Percentiles rank a stretch among this genome's conserved stretches.
These are phyloP conservation scores for Ceratobasidium sp. DNA, from an alignment of 1,284 basidiomycete genomes.

Conservation along the genomic window DNA sequence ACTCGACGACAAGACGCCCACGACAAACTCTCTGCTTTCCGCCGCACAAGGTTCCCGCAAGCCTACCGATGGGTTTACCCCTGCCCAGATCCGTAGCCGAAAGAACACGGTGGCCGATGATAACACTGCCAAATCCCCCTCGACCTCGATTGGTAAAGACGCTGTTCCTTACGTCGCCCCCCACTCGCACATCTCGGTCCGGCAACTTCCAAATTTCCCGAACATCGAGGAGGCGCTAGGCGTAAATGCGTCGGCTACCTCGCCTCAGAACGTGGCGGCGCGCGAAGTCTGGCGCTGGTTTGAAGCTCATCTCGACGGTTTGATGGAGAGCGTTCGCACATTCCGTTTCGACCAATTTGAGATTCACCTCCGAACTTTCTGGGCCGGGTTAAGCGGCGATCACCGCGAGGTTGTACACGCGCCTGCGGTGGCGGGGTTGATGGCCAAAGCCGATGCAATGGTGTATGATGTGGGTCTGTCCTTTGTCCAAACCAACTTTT, in stretches of 20 bases:
- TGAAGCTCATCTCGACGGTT: conserved; percentile 78
- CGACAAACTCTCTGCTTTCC: conserved; percentile 73
- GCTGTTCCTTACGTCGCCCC: conserved; percentile 28
- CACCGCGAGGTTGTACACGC: conserved; percentile 86
- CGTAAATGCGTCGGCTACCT: conserved; percentile 59
- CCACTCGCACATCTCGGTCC: conserved; percentile 59
- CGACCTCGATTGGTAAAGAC: conserved; percentile 38
- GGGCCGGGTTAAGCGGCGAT: conserved; percentile 72
- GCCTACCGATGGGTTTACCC: conserved; percentile 59
- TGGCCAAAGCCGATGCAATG: conserved; percentile 86
- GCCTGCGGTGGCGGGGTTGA: conserved; percentile 81
- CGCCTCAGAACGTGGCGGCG: conserved; percentile 74
- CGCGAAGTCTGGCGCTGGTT: conserved; percentile 87
- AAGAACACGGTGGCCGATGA: conserved; percentile 18
- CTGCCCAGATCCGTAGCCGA: conserved; percentile 59
- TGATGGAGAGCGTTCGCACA: conserved; percentile 74
- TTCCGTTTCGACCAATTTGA: conserved; percentile 88
- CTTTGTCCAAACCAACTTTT: conserved; percentile 16
- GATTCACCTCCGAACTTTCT: conserved; percentile 80
- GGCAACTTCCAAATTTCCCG: conserved; percentile 77
- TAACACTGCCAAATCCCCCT: conserved; percentile 20
- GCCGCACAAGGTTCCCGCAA: conserved; percentile 67
- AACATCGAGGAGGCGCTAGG: conserved; percentile 84
- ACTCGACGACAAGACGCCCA: conserved; percentile 79
- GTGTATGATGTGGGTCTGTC: conserved; percentile 74